A percentile compares a stretch with the other conserved stretches of the same genome.
These are phyloP conservation scores for Acanthamoeba healyi DNA, from an alignment of 208 protist species.

Conservation along the genomic window DNA sequence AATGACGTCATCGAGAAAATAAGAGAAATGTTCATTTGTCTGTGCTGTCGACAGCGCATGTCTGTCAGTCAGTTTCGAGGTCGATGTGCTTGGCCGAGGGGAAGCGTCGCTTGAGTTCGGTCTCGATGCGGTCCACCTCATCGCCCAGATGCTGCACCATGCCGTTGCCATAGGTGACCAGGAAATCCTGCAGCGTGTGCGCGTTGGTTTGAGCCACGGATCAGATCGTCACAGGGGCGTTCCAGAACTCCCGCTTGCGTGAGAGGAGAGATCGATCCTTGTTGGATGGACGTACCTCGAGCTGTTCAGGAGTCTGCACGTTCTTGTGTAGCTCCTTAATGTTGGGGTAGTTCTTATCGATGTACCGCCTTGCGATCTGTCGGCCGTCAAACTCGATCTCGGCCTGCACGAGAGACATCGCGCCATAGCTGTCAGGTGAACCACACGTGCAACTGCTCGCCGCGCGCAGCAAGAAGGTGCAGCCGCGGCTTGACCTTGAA, in stretches of 20 bases:
- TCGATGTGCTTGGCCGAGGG: conserved; percentile 64
- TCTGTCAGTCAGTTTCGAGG: conserved; percentile 37
- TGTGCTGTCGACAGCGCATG: background rate
- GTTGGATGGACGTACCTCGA: background rate
- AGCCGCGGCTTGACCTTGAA: background rate
- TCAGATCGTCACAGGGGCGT: background rate
- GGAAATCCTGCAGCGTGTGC: background rate
- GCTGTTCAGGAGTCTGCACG: background rate
- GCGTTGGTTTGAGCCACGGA: background rate
- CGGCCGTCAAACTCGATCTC: conserved; percentile 72
- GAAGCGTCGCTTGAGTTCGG: conserved; percentile 20
- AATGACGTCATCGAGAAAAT: background rate
- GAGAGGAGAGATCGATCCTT: background rate
- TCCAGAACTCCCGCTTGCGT: background rate
- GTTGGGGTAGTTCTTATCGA: conserved; percentile 38
- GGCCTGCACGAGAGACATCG: background rate
- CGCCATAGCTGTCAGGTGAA: background rate
- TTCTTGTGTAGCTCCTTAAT: background rate
- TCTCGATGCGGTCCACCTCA: conserved; percentile 51
- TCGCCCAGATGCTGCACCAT: conserved; percentile 62
- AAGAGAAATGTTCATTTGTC: background rate
- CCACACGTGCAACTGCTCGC: background rate
- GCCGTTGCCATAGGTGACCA: background rate
- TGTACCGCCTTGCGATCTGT: conserved; percentile 27
- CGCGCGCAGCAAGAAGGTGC: no score